Percentiles rank a stretch among this genome's conserved stretches.
These are phyloP conservation scores for Alternaria hordeiaustralica DNA, from an alignment of 2,329 filamentous ascomycete species.

Conservation along the genomic window DNA sequence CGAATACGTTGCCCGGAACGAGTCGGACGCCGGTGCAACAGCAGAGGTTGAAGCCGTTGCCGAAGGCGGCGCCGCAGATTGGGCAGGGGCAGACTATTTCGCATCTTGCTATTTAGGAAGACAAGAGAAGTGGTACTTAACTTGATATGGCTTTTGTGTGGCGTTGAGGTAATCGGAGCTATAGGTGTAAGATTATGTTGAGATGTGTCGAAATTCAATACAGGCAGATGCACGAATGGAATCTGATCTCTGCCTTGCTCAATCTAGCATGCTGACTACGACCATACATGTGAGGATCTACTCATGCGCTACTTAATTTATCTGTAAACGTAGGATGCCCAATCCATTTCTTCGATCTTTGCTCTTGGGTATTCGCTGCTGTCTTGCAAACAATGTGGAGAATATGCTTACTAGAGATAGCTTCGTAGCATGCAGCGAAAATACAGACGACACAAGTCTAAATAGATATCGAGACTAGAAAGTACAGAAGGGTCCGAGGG, in stretches of 20 bases:
- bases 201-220: no score
- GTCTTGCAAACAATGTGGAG: background rate
- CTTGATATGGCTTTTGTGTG: no score
- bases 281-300: no score
- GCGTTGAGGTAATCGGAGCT: no score
- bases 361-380: background rate
- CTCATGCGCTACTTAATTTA: no score
- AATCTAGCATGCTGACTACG: no score
- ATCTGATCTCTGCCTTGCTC: no score
- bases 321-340: no score
- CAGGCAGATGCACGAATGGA: no score
- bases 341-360: no score
- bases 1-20: constrained; percentile 38
- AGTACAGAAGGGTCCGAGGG: background rate
- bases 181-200: no score
- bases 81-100: constrained; percentile 38
- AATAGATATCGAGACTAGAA: background rate
- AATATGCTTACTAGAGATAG: background rate
- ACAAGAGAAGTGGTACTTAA: no score
- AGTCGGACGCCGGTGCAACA: constrained; percentile 33
- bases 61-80: constrained; percentile 31
- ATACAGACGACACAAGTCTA: background rate
- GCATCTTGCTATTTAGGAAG: constrained; percentile 30
- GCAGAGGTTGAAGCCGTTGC: constrained; percentile 34
- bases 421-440: background rate